Percentiles rank a stretch among this genome's conserved stretches.
These are phyloP conservation scores for Amanita fuliginea DNA, from an alignment of 768 basidiomycete species.

Conservation along the genomic window DNA sequence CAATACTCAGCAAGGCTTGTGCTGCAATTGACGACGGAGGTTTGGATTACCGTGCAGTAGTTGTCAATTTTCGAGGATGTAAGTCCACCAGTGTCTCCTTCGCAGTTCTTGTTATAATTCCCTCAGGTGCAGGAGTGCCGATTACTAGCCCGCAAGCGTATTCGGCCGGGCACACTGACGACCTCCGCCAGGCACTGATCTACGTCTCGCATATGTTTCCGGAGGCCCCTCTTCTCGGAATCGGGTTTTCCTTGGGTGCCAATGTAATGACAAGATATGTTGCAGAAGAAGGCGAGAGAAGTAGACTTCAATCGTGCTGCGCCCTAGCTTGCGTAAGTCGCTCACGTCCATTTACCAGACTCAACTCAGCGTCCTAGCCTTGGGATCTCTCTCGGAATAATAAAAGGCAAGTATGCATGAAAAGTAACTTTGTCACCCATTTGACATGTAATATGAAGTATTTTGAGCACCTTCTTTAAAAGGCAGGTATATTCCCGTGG, in stretches of 20 bases:
- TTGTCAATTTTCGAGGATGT: slow-evolving; percentile 93
- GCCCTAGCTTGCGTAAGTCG: slow-evolving; percentile 63
- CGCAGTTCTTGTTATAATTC: slow-evolving; percentile 8
- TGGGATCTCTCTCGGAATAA: slow-evolving; percentile 45
- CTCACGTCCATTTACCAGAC: slow-evolving; percentile 11
- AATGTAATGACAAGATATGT: slow-evolving; percentile 86
- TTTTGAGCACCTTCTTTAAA: slow-evolving; percentile 43
- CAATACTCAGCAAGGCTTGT: slow-evolving; percentile 67
- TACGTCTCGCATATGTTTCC: slow-evolving; percentile 69
- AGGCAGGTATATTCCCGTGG: slow-evolving; percentile 63
- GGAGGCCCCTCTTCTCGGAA: slow-evolving; percentile 67
- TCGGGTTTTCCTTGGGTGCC: slow-evolving; percentile 92
- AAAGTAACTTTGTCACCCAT: background rate
- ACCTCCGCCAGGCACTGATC: slow-evolving; percentile 71
- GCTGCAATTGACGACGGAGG: slow-evolving; percentile 68
- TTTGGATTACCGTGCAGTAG: slow-evolving; percentile 80
- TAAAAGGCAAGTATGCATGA: slow-evolving; percentile 25
- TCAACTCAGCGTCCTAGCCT: slow-evolving; percentile 24
- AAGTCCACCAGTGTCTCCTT: slow-evolving; percentile 18
- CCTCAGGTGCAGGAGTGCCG: slow-evolving; percentile 71
- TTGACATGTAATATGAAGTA: slow-evolving; percentile 21
- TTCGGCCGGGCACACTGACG: slow-evolving; percentile 84
- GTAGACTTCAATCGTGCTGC: slow-evolving; percentile 55
- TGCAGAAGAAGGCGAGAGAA: slow-evolving; percentile 64
- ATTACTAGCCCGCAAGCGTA: slow-evolving; percentile 77